Conservation (phyloP, 371 early-diverging fungal genomes). For the Capillidium heterosporum region DNA sequence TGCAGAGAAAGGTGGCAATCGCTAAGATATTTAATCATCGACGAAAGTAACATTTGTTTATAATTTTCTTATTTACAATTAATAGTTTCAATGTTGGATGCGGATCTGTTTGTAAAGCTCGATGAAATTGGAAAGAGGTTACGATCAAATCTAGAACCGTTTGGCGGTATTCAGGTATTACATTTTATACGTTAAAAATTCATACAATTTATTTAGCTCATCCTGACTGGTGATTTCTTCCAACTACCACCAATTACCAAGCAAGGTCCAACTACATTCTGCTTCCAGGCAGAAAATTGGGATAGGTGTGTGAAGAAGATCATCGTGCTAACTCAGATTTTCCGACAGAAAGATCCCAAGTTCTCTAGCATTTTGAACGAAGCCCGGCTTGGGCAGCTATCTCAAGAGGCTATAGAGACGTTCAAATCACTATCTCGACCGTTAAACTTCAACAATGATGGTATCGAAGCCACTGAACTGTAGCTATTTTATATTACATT, state of each 20-base stretch:
- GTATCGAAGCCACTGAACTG: constrained; percentile 59
- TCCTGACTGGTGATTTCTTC: constrained; percentile 79
- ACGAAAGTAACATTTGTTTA: constrained; percentile 45
- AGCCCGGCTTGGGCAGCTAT: constrained; percentile 36
- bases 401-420: constrained; percentile 17
- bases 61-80: neutral
- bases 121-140: constrained; percentile 46
- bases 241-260: constrained; percentile 71
- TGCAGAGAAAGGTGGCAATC: constrained; percentile 11
- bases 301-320: constrained; percentile 20
- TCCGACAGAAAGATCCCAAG: constrained; percentile 29
- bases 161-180: constrained; percentile 74
- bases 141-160: constrained; percentile 27
- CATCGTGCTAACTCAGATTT: constrained; percentile 26
- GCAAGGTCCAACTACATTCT: constrained; percentile 20
- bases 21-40: constrained; percentile 41
- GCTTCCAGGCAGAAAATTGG: constrained; percentile 66
- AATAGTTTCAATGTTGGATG: constrained; percentile 81
- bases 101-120: constrained; percentile 54
- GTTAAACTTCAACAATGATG: constrained; percentile 25
- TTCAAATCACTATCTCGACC: constrained; percentile 30
- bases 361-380: constrained; percentile 46
- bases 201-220: constrained; percentile 19
- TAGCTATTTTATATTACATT: constrained; percentile 16
- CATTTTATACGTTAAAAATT: neutral